Conservation (phyloP, 2,329 filamentous ascomycete genomes). For the Xylaria hypoxylon region DNA sequence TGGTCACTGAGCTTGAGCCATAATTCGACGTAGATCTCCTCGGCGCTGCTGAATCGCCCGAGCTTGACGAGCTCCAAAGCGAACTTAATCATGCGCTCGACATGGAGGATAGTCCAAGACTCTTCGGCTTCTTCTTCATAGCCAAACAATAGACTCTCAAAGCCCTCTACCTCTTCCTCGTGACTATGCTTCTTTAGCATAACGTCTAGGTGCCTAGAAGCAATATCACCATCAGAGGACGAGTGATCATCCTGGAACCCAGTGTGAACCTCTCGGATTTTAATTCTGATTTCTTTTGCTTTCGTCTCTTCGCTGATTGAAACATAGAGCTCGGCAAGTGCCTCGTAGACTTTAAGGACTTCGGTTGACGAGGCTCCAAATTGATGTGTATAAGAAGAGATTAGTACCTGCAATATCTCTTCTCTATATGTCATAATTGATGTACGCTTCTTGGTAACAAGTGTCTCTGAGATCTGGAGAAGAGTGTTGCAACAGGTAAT, state of each 20-base stretch:
- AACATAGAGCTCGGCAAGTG: slow-evolving; percentile 29
- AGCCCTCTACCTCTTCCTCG: slow-evolving; percentile 31
- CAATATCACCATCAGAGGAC: slow-evolving; percentile 8
- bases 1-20: slow-evolving; percentile 38
- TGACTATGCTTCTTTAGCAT: slow-evolving; percentile 30
- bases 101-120: slow-evolving; percentile 30
- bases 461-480: slow-evolving; percentile 34
- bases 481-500: slow-evolving; percentile 35
- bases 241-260: slow-evolving; percentile 9
- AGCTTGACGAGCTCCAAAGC: slow-evolving; percentile 32
- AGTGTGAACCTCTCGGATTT: slow-evolving; percentile 24
- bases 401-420: slow-evolving; percentile 30
- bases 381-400: slow-evolving; percentile 35
- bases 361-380: slow-evolving; percentile 32
- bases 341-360: slow-evolving; percentile 32
- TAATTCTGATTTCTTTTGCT: slow-evolving; percentile 26
- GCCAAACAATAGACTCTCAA: slow-evolving; percentile 33
- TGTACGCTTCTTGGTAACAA: slow-evolving; percentile 30
- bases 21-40: slow-evolving; percentile 37
- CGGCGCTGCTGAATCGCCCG: slow-evolving; percentile 30
- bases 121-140: slow-evolving; percentile 36
- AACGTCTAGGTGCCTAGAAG: slow-evolving; percentile 32
- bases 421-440: slow-evolving; percentile 36
- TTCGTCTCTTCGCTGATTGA: slow-evolving; percentile 35
- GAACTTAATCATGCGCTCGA: slow-evolving; percentile 34